phyloP scores from a whole-genome alignment of 73 alveolate genomes.

The Vitrella brassicaformis region DNA sequence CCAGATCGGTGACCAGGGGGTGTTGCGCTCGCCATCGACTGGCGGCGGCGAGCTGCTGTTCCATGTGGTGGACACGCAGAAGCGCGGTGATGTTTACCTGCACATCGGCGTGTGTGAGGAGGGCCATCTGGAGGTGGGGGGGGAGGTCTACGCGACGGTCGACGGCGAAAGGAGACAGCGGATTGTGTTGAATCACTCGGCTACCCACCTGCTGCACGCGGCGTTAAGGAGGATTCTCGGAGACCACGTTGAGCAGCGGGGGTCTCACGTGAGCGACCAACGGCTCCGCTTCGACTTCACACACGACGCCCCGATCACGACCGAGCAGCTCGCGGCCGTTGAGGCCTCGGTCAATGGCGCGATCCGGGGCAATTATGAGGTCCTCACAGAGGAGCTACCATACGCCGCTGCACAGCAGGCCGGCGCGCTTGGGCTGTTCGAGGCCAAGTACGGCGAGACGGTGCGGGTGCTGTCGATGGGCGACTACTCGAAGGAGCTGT shows the following conservation, averaged over 20 bases:
- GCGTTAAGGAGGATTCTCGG: background rate
- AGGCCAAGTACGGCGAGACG: slow-evolving; percentile 1
- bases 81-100: background rate
- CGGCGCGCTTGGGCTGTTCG: slow-evolving; percentile 4
- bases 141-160: background rate
- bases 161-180: background rate
- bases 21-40: too few species aligned
- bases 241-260: background rate
- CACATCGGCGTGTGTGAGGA: background rate
- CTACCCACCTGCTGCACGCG: background rate
- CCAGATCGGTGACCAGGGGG: background rate
- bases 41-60: background rate
- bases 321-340: background rate
- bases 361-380: background rate
- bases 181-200: background rate
- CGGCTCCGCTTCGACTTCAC: background rate
- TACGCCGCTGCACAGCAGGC: background rate
- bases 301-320: background rate
- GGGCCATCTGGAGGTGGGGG: background rate
- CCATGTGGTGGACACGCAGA: background rate
- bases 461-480: slow-evolving; percentile 4
- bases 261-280: background rate
- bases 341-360: background rate
- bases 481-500: background rate
- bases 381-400: background rate